A percentile compares a stretch with the other conserved stretches of the same genome.
Conservation (phyloP, 1,284 basidiomycete genomes). For the Fistulina hepatica region DNA sequence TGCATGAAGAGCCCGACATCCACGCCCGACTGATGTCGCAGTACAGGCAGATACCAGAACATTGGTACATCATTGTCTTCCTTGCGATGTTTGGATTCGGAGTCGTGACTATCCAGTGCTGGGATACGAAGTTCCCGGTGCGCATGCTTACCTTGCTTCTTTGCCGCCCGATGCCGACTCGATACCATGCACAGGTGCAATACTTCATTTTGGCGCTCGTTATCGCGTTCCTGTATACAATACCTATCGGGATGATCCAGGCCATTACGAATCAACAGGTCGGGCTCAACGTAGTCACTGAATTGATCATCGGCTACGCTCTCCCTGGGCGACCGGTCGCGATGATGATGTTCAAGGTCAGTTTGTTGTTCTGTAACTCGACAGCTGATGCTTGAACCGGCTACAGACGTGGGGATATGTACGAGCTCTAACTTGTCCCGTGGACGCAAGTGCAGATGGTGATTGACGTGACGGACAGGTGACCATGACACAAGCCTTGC, state of each 20-base stretch:
- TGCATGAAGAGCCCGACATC: constrained; percentile 60
- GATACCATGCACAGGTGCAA: too few relatives aligned
- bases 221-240: constrained; percentile 1
- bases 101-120: constrained; percentile 43
- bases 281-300: constrained; percentile 48
- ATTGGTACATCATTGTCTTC: constrained; percentile 37
- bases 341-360: constrained; percentile 43
- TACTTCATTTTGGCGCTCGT: constrained; percentile 13
- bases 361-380: background rate
- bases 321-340: constrained; percentile 44
- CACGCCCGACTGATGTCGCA: constrained; percentile 55
- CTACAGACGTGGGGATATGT: background rate
- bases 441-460: background rate
- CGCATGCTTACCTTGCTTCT: too few relatives aligned
- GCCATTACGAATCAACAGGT: constrained; percentile 56
- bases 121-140: constrained; percentile 23
- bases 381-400: background rate
- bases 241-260: constrained; percentile 48
- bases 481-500: constrained; percentile 24
- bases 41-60: constrained; percentile 51
- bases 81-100: constrained; percentile 41
- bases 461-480: constrained; percentile 9
- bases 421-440: background rate
- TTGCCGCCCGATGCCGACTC: too few relatives aligned
- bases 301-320: constrained; percentile 41